Base-by-base conservation (phyloP, 176 grass and related monocot genomes). In the Oryza rufipogon region DNA sequence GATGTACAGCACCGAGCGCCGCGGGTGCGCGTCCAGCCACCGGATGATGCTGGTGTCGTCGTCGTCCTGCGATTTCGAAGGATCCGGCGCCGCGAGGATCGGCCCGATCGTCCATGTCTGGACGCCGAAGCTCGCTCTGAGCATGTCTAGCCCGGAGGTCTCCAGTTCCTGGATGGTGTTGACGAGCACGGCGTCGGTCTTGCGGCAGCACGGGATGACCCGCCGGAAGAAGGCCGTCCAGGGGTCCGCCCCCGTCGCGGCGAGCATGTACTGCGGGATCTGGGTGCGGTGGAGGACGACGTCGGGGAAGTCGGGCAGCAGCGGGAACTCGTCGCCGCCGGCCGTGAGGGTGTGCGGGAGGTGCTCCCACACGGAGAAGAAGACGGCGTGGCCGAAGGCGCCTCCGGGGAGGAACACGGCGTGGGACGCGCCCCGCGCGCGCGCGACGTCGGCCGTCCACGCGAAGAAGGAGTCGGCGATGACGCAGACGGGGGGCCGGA, bases 111-210 rank as follows among this genome's bases (percentile, higher is more conserved):
- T 32, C 67, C 82, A 92, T 34, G 87, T 0, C 7, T 13, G 19
- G 14, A 61, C 75, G 9, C 64, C 64, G 12, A 83, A 54, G 44
- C 28, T 81, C 2, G 9, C 7, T 3, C 80, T 64, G 48, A 95
- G 85, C 89, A 95, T 88, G 34, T 60, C 71, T 28, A 95, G 75
- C 2, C 93, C 91, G 20, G 66, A 8, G 14, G 80, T 52, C 20
- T 95, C 93, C 22, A 92, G 76, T 22, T 95, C 90, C 39, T 28
- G 58, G 22, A 95, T 79, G 14, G 90, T 92, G 79, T 95, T 95
- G 78, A 92, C 75, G 0, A 94, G 83, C 11, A 94, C 0, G 9
- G 78, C 81, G 25, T 82, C 73, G 17, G 90, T 92, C 28, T 80
- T 52, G 34, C 76, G 74, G 74, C 74, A 84, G 23, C 11, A 28